A percentile compares a stretch with the other conserved stretches of the same genome.
Evolutionary conservation across 2,329 filamentous ascomycete species (phyloP).

Genomic region (Colletotrichum destructivum): DNA sequence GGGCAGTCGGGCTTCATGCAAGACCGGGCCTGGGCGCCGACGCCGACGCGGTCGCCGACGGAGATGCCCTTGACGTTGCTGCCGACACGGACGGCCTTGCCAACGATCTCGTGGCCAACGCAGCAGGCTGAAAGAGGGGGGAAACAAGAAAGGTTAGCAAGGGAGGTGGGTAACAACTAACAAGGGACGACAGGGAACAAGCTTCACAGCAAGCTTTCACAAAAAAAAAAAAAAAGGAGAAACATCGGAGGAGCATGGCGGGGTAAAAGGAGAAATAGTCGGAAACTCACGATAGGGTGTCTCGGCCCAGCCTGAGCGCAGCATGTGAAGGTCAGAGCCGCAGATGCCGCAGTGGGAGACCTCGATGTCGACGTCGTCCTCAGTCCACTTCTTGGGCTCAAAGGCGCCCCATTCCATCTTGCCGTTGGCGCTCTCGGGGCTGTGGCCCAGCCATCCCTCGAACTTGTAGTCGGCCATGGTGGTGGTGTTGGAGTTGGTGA

Average conservation of each 20-base stretch:
- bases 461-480: slow-evolving; percentile 61
- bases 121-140: slow-evolving; percentile 58
- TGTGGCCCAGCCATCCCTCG: slow-evolving; percentile 66
- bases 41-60: slow-evolving; percentile 74
- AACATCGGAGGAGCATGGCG: background rate
- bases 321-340: slow-evolving; percentile 72
- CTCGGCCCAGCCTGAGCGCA: slow-evolving; percentile 68
- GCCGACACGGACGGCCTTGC: slow-evolving; percentile 69
- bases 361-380: slow-evolving; percentile 76
- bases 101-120: slow-evolving; percentile 77
- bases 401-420: slow-evolving; percentile 71
- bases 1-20: slow-evolving; percentile 64
- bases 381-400: slow-evolving; percentile 76
- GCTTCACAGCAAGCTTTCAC: too few relatives aligned
- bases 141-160: background rate
- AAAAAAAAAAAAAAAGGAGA: too few relatives aligned
- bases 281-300: slow-evolving; percentile 56
- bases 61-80: slow-evolving; percentile 63
- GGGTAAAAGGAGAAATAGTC: slow-evolving; percentile 7
- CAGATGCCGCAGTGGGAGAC: slow-evolving; percentile 78
- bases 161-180: too few relatives aligned
- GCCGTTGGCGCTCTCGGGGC: slow-evolving; percentile 58
- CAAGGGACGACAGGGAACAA: too few relatives aligned
- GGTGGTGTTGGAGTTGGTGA: too few relatives aligned
- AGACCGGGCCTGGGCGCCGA: slow-evolving; percentile 72